Evolutionary conservation across 2,329 filamentous ascomycete species (phyloP).

Genomic region (Plenodomus biglobosus): DNA sequence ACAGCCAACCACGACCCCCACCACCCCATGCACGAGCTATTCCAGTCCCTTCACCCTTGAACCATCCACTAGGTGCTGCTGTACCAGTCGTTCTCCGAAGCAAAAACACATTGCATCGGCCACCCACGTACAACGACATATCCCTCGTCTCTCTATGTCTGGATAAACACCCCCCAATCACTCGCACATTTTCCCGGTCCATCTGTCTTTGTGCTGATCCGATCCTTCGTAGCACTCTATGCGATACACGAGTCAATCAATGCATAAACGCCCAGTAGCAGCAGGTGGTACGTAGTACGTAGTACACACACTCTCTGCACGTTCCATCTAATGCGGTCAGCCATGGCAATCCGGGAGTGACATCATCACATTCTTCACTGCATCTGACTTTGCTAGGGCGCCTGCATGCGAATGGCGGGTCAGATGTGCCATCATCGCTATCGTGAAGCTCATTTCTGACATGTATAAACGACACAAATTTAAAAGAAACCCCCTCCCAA

Average conservation of each 20-base stretch:
- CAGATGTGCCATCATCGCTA: no score
- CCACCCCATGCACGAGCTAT: neutral
- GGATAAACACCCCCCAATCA: neutral
- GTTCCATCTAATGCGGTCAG: neutral
- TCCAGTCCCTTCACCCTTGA: no score
- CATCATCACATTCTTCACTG: constrained; percentile 2
- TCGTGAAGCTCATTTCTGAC: no score
- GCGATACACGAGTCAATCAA: neutral
- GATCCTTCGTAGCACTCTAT: neutral
- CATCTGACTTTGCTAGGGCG: neutral
- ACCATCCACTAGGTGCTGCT: no score
- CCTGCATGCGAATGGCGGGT: neutral
- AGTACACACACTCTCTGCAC: neutral
- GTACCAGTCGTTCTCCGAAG: no score
- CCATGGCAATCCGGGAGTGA: neutral
- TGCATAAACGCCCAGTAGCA: neutral
- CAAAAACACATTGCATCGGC: no score
- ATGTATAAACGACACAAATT: no score
- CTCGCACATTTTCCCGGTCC: neutral
- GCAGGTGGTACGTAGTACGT: neutral
- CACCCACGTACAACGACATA: no score
- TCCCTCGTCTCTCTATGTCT: neutral
- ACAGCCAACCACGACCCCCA: neutral
- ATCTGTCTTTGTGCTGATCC: neutral
- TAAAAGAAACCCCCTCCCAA: no score